Base-by-base conservation (phyloP, 2,329 filamentous ascomycete species). In the Leptosphaerulina australis region DNA sequence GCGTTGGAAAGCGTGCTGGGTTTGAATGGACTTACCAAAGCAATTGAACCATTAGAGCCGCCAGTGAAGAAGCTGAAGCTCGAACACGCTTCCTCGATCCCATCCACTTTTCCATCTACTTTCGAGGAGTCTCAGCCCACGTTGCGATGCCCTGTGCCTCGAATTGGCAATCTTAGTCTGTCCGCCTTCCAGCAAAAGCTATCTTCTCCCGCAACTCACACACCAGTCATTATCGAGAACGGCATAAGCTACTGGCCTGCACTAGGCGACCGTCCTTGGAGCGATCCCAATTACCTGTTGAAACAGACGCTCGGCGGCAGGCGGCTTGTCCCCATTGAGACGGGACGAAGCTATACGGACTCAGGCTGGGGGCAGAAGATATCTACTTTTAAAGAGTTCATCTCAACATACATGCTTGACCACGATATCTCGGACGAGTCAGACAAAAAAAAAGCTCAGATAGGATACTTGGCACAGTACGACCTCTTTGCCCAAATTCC, bases 401-500 rank as follows among this genome's bases (percentile, higher is more conserved):
- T 96, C 37, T 60, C 77, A 4, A 70, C 71, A 0, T 86, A 89
- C 66, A 80, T 96, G 51, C 55, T 80, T 15, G 5, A 34, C 3
- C n/a, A 25, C 25, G 9, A 11, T 11, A 15, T 7, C 3, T 8
- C 20, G 3, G 15, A 14, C 12, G 21, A 33, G 1, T 11, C 6
- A 8, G 8, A 35, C 8, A 24, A 22, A 21, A 29, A n/a, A 18
- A 40, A 12, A 3, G 9, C 20, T 20, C 28, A 30, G n/a, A 84
- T 81, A 9, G 90, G 87, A 10, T 99, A 99, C 70, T 83, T 99
- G 34, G 94, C 94, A 7, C 94, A 99, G 68, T 91, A 97, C 74
- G 85, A 93, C 60, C 82, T 99, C 26, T 87, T 97, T 62, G 74
- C 80, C 0, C 94, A 97, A 68, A 87, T 99, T 10, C 91, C 92